Base-by-base conservation (phyloP, 2,329 filamentous ascomycete species). In the Corinectria fuckeliana region DNA sequence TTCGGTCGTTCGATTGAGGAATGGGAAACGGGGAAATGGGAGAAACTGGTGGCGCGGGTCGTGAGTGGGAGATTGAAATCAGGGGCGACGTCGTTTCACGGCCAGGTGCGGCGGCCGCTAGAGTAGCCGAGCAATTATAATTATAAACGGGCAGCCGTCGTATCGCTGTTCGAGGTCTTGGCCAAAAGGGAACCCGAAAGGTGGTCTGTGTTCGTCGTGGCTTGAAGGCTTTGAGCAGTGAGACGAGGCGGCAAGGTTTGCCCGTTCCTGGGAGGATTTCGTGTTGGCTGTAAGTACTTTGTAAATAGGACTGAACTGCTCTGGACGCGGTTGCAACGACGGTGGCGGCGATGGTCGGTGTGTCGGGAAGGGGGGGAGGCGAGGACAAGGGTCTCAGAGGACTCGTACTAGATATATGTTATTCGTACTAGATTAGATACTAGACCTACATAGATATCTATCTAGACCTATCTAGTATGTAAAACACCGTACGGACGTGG, bases 61-160 rank as follows among this genome's bases (percentile, higher is more conserved):
- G 63, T 65, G 63, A 64, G 63, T n/a, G 63, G 61, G 63, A 65
- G 63, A 65, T 64, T 64, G 58, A 51, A 44, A 48, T 51, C 41
- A 65, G 64, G 68, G 68, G 68, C 36, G 64, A 50, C 50, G 68
- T 66, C 60, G 68, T 70, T 70, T 70, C 68, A 70, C 66, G 66
- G 67, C 59, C 62, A 67, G 60, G 60, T 64, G 60, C 60, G 53
- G 63, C 63, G 58, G 67, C 42, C 64, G 66, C 66, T 69, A 67
- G n/a, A n/a, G n/a, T n/a, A n/a, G 53, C 52, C 51, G 48, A 59
- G 58, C 50, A 62, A 59, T 58, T 59, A 45, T 52, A 62, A 59
- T 58, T 59, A 45, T 45, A 66, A 65, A 60, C 54, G 60, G 64
- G 62, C 50, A 44, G 28, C 21, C 42, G 42, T 45, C 42, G 32